Evolutionary conservation across 257 asterid species (phyloP).

Genomic region (Capsicum baccatum): DNA sequence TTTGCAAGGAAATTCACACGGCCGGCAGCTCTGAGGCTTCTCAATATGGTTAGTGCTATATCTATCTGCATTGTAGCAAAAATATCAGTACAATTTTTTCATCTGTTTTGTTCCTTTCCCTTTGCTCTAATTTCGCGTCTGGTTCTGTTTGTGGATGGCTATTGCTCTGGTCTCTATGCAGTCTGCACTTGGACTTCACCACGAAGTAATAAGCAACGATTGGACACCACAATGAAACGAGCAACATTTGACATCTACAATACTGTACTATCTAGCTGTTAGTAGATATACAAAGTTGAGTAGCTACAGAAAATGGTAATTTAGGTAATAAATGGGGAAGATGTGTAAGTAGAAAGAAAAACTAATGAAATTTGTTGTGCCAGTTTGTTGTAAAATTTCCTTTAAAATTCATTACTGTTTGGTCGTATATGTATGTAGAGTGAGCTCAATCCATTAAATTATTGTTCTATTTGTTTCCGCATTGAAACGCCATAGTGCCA

Average conservation of each 20-base stretch:
- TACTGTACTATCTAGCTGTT: conserved; percentile 10
- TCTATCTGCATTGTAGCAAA: neutral
- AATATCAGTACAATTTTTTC: neutral
- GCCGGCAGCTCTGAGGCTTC: conserved; percentile 87
- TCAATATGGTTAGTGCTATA: conserved; percentile 64
- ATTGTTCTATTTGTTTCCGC: neutral
- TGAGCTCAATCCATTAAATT: neutral
- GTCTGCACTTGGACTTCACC: conserved; percentile 66
- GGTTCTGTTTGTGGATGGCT: neutral
- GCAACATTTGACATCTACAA: conserved; percentile 32
- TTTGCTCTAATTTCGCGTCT: neutral
- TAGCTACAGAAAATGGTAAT: conserved; percentile 19
- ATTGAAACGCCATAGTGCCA: neutral
- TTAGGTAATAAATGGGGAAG: conserved; percentile 13
- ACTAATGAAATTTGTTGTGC: neutral
- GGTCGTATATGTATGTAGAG: neutral
- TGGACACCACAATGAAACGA: conserved; percentile 36
- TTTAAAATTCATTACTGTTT: neutral
- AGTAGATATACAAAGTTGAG: conserved; percentile 28
- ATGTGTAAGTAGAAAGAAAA: conserved; percentile 25
- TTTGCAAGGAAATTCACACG: conserved; percentile 92
- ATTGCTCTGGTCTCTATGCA: conserved; percentile 44
- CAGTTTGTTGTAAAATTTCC: conserved; percentile 9
- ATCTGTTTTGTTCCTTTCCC: neutral
- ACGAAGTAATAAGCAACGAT: conserved; percentile 37